phyloP scores from a whole-genome alignment of 2,329 filamentous ascomycete genomes.

The Rosellinia necatrix region DNA sequence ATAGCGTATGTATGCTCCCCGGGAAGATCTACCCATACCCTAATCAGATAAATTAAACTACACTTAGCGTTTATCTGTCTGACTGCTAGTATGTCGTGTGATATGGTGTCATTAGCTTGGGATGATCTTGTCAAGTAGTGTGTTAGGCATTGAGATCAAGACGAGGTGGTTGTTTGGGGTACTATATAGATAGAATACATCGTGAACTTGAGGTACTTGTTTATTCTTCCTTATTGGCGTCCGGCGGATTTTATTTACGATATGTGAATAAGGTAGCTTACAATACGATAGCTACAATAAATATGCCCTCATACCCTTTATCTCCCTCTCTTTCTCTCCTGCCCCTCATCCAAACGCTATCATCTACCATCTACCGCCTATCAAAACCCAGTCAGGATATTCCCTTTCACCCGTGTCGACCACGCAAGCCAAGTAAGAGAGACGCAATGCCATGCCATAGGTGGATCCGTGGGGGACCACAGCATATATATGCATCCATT shows the following conservation, averaged over 20 bases:
- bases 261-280: too few species aligned
- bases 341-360: too few species aligned
- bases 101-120: constrained; percentile 22
- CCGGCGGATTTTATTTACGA: too few species aligned
- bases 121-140: background rate
- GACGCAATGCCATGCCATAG: constrained; percentile 28
- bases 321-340: too few species aligned
- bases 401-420: constrained; percentile 22
- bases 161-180: background rate
- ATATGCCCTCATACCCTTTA: too few species aligned
- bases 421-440: constrained; percentile 23
- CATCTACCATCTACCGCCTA: background rate
- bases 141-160: background rate
- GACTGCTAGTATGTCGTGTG: constrained; percentile 17
- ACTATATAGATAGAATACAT: too few species aligned
- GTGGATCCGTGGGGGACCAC: constrained; percentile 39
- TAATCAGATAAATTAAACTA: too few species aligned
- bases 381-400: background rate
- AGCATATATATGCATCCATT: constrained; percentile 33
- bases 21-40: constrained; percentile 6
- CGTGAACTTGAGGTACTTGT: too few species aligned
- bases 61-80: constrained; percentile 9
- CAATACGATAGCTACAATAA: too few species aligned
- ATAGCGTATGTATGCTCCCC: constrained; percentile 8
- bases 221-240: too few species aligned